Base-by-base conservation (phyloP, 2,329 filamentous ascomycete species). In the Drechslerella dactyloides region DNA sequence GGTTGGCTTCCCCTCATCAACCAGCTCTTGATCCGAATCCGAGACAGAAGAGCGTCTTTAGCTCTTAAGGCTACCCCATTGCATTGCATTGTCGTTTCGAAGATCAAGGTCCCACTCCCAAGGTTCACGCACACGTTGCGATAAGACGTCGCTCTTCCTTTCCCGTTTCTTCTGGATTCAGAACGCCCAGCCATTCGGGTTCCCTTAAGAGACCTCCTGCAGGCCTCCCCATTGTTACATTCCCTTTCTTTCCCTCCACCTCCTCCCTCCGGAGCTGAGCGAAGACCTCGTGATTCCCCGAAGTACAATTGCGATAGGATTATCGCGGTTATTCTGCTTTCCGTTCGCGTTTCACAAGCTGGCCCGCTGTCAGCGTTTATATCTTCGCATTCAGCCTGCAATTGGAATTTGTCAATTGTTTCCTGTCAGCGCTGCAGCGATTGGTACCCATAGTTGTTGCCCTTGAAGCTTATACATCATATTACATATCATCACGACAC, bases 61-160 rank as follows among this genome's bases (percentile, higher is more conserved):
- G 19, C 44, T 3, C 11, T 21, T 58, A 61, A 53, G 37, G 60
- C 61, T 65, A 61, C 50, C 24, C 30, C n/a, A n/a, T n/a, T n/a
- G n/a, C n/a, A n/a, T n/a, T n/a, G n/a, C n/a, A 23, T 37, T 53
- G 27, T 52, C 40, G 24, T 53, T 64, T 51, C 56, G 58, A 70
- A 64, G 8, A 51, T 53, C 23, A 50, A 53, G 54, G 68, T 64
- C 56, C 68, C 68, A 65, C 68, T 65, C 60, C 68, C 68, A 72
- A 72, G 68, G 68, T 72, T 72, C 60, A 65, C 11, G 17, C 44
- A 23, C 44, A 48, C 60, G 60, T 56, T 72, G 55, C 68, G 68
- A 72, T 61, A 65, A 60, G 60, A 60, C 51, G 55, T 72, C 66
- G 55, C 50, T 56, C 51, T 57, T 53, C 54, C 53, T 65, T 72